Evolutionary conservation across 2,329 filamentous ascomycete genomes (phyloP), one percentile per base, ranked within the genome.

Genomic region (Neonectria hederae): DNA sequence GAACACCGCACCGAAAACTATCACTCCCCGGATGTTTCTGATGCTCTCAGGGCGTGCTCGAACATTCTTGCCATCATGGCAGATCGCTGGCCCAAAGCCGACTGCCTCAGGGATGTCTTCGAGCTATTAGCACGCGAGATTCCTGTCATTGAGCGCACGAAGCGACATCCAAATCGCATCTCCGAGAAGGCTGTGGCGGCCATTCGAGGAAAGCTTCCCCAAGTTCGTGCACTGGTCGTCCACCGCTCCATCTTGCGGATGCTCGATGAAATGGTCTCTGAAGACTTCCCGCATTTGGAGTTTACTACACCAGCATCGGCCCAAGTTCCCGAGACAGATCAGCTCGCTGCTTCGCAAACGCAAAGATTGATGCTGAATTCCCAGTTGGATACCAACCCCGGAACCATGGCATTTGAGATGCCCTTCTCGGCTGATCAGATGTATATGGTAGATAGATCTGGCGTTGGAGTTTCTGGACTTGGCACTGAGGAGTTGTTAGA

Each of bases 41-140:
- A 79, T 48, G 78, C 78, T 3, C 62, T 79, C 11, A 63, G 77
- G 21, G 76, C 77, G 8, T 80, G 78, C 55, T 76, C 72, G 3
- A 78, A 75, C 43, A 77, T 75, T 10, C 72, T 80, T 7, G 75
- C 78, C 4, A 75, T 78, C 28, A 75, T 78, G 49, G 76, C 77
- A 0, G 76, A 79, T 56, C 73, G 74, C 5, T 79, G 78, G 77
- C 69, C 75, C 6, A 75, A 76, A 58, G 74, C 75, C 1, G 75
- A 78, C 38, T 76, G 74, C 17, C 32, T 79, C 7, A 58, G 77
- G 26, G 76, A 79, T 52, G 71, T 75, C 0, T 79, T 80, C 59
- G 76, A 78, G 22, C 63, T 78, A 2, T 67, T 80, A 3, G 73
- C 74, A 2, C 64, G 64, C 7, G 72, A 76, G 43, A 59, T 76